These are phyloP conservation scores for Penicillium parvum DNA, from an alignment of 495 filamentous ascomycete genomes.

Conservation along the genomic window DNA sequence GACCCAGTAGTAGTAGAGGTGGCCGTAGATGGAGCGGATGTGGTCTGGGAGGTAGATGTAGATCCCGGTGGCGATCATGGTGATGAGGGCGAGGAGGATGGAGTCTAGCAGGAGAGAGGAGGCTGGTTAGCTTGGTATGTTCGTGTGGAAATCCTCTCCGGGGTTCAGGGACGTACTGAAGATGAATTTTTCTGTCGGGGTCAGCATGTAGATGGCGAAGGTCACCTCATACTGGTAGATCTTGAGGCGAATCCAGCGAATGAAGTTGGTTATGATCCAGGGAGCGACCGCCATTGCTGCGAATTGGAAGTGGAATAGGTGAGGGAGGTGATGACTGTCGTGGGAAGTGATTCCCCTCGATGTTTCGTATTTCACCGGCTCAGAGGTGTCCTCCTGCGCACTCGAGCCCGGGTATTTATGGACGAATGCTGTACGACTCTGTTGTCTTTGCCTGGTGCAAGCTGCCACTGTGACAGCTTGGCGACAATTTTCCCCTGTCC, in stretches of 20 bases:
- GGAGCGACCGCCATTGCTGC: constrained; percentile 27
- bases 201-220: constrained; percentile 82
- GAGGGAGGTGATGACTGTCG: not conserved
- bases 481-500: not conserved
- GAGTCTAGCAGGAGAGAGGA: constrained; percentile 58
- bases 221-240: constrained; percentile 86
- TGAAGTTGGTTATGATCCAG: constrained; percentile 41
- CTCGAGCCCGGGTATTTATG: too few species aligned
- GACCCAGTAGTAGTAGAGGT: constrained; percentile 91
- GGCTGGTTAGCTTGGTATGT: not conserved
- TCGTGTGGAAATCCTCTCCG: not conserved
- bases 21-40: constrained; percentile 66
- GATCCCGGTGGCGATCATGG: constrained; percentile 77
- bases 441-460: not conserved
- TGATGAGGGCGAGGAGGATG: constrained; percentile 79
- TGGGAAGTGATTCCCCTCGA: too few species aligned
- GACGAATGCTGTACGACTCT: too few species aligned
- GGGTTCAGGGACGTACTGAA: constrained; percentile 60
- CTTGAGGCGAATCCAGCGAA: constrained; percentile 70
- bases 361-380: too few species aligned
- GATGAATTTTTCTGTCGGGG: constrained; percentile 77
- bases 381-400: too few species aligned
- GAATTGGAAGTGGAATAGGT: not conserved
- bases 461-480: not conserved
- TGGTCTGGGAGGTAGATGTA: constrained; percentile 93